These are phyloP conservation scores for Taphrina sp. DNA, from an alignment of 1,139 yeast genomes.

Conservation along the genomic window DNA sequence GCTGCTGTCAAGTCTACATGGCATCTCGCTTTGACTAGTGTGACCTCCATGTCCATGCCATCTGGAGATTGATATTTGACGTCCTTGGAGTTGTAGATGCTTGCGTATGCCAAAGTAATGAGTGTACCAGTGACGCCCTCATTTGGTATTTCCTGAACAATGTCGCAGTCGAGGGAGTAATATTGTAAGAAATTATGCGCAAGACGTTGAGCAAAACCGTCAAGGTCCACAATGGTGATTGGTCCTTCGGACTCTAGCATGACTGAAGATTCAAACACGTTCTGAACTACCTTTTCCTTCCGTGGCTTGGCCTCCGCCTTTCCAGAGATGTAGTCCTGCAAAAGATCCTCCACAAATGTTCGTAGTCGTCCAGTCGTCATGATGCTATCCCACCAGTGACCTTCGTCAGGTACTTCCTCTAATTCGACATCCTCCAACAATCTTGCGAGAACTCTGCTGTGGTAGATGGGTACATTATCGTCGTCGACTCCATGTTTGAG, in stretches of 20 bases:
- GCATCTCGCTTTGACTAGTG: too few species aligned
- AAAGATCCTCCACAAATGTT: slow-evolving; percentile 1
- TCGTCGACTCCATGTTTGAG: slow-evolving; percentile 7
- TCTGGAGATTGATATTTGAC: too few species aligned
- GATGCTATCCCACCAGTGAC: slow-evolving; percentile 13
- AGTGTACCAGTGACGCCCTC: too few species aligned
- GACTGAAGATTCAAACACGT: neutral
- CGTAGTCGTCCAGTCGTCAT: slow-evolving; percentile 2
- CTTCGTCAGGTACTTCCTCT: slow-evolving; percentile 5
- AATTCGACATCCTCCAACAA: neutral
- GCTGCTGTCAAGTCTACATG: too few species aligned
- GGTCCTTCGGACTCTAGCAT: slow-evolving; percentile 4
- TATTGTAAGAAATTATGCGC: neutral
- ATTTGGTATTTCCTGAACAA: too few species aligned
- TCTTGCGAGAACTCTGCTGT: slow-evolving; percentile 5
- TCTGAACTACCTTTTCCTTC: neutral
- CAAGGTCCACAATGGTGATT: neutral
- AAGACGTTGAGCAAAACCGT: neutral
- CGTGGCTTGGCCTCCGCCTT: neutral
- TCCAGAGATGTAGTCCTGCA: slow-evolving; percentile 2
- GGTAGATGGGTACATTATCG: slow-evolving; percentile 23
- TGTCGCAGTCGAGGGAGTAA: neutral
- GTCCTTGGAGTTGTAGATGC: too few species aligned
- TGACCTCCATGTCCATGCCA: too few species aligned
- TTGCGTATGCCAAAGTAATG: too few species aligned